Evolutionary conservation across 2,329 filamentous ascomycete species (phyloP).

Genomic region (Zelopaecilomyces penicillatus): DNA sequence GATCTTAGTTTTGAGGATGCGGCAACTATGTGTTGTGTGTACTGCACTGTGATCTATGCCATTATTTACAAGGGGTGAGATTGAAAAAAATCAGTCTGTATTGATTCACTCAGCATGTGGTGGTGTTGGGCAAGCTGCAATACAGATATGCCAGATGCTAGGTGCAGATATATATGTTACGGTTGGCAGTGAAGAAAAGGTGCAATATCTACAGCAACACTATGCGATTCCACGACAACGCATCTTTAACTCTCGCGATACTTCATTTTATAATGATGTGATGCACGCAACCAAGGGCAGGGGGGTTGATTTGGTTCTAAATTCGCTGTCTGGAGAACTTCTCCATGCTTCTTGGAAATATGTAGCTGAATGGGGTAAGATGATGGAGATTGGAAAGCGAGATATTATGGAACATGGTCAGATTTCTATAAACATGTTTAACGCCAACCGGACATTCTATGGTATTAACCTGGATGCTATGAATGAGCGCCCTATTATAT

Average conservation of each 20-base stretch:
- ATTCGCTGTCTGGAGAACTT: constrained; percentile 31
- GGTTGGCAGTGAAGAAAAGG: constrained; percentile 27
- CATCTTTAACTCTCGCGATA: constrained; percentile 26
- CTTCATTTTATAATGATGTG: constrained; percentile 22
- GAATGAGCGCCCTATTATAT: neutral
- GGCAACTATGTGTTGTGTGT: constrained; percentile 21
- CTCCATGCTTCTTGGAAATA: constrained; percentile 35
- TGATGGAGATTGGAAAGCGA: constrained; percentile 39
- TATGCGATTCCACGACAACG: constrained; percentile 23
- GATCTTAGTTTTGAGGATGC: constrained; percentile 19
- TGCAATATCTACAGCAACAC: constrained; percentile 19
- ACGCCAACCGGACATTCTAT: constrained; percentile 24
- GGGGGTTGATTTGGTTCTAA: constrained; percentile 32
- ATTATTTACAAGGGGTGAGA: constrained; percentile 15
- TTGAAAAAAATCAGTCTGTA: constrained; percentile 15
- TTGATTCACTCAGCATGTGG: constrained; percentile 6
- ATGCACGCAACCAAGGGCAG: constrained; percentile 16
- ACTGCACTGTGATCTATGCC: constrained; percentile 20
- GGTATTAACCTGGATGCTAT: constrained; percentile 20
- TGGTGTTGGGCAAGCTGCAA: constrained; percentile 4
- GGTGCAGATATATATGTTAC: constrained; percentile 24
- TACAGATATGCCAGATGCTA: constrained; percentile 4
- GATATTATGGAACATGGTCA: constrained; percentile 31
- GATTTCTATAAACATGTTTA: constrained; percentile 38
- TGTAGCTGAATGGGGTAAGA: constrained; percentile 33